These are phyloP conservation scores for Pilaira anomala DNA, from an alignment of 192 early-diverging fungal genomes.

Conservation along the genomic window DNA sequence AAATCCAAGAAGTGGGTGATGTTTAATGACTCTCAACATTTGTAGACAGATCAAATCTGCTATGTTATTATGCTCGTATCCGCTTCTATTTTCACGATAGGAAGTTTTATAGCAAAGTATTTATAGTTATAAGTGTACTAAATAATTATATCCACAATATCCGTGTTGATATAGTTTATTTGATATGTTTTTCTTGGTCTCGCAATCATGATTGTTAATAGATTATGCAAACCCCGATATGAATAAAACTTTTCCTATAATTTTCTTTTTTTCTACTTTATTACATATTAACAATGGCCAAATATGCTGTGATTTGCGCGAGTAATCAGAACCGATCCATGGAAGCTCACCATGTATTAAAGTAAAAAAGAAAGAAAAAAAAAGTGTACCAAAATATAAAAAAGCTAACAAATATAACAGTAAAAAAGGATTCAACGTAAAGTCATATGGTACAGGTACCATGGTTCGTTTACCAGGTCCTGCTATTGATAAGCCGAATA, in stretches of 20 bases:
- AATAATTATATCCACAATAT: too few relatives aligned
- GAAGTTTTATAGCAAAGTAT: too few relatives aligned
- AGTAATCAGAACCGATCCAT: constrained; percentile 98
- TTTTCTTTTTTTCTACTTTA: not conserved
- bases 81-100: too few relatives aligned
- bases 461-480: constrained; percentile 89
- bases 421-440: constrained; percentile 75
- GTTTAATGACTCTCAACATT: too few relatives aligned
- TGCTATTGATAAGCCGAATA: constrained; percentile 80
- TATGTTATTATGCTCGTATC: too few relatives aligned
- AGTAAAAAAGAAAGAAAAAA: constrained; percentile 24
- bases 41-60: too few relatives aligned
- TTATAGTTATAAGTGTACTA: too few relatives aligned
- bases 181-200: too few relatives aligned
- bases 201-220: too few relatives aligned
- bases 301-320: constrained; percentile 92
- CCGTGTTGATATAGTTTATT: too few relatives aligned
- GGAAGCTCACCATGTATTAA: constrained; percentile 79
- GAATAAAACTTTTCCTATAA: not conserved
- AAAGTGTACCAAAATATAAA: not conserved
- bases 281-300: constrained; percentile 52
- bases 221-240: too few relatives aligned
- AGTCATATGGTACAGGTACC: constrained; percentile 89
- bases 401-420: constrained; percentile 24
- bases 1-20: too few relatives aligned